Conservation (phyloP, 164 flowering plant species). For the Warburgia ugandensis region DNA sequence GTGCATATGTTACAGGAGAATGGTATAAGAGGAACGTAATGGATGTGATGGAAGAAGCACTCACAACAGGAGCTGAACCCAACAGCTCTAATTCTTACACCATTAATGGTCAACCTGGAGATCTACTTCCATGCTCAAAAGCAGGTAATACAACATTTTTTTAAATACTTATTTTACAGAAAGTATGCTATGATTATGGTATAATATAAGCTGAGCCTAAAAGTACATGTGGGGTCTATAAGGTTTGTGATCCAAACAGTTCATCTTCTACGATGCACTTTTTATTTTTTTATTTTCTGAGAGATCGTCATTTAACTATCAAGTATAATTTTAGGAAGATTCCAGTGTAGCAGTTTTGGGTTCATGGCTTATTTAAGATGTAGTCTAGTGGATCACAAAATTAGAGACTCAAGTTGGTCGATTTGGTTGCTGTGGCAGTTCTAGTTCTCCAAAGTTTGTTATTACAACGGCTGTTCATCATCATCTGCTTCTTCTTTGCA, state of each 20-base stretch:
- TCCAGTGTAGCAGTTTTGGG: no score
- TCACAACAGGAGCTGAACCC: conserved; percentile 29
- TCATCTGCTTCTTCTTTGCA: not conserved
- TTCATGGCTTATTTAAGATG: no score
- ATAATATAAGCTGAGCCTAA: no score
- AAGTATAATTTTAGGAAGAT: no score
- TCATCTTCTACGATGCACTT: not conserved
- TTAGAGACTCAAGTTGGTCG: no score
- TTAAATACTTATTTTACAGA: not conserved
- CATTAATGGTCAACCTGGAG: conserved; percentile 62
- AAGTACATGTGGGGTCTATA: no score
- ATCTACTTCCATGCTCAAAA: conserved; percentile 37
- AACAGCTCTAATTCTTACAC: conserved; percentile 40
- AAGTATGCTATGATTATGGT: no score
- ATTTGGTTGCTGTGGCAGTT: no score
- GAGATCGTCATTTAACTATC: no score
- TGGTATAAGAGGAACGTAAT: conserved; percentile 47
- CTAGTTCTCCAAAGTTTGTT: no score
- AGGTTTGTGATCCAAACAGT: no score
- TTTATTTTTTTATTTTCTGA: not conserved
- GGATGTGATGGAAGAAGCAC: conserved; percentile 15
- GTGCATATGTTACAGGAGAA: conserved; percentile 34
- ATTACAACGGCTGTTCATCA: not conserved
- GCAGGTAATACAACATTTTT: conserved; percentile 18
- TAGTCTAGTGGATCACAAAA: no score